phyloP scores from a whole-genome alignment of 345 rosid species.

The Eutrema yunnanense region DNA sequence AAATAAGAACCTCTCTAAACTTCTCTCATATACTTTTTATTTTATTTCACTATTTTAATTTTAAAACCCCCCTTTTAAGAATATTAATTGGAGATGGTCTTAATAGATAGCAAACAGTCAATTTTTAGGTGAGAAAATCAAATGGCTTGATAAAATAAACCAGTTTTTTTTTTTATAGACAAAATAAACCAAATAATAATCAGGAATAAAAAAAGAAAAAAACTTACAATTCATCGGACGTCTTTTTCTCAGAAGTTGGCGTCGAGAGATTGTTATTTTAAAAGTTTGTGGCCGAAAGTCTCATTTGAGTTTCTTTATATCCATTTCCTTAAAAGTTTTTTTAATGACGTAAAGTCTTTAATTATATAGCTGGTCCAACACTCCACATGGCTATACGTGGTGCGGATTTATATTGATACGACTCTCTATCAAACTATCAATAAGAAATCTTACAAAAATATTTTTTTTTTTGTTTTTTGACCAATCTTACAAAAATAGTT shows the following conservation, averaged over 20 bases:
- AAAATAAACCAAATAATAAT: too few relatives aligned
- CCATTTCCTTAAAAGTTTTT: not conserved
- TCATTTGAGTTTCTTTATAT: constrained; percentile 3
- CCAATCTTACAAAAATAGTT: not conserved
- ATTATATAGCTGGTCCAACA: constrained; percentile 9
- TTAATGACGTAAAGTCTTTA: too few relatives aligned
- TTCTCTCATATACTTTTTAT: too few relatives aligned
- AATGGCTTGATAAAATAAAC: not conserved
- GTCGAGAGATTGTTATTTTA: not conserved
- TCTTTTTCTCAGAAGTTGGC: not conserved
- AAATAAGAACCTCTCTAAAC: too few relatives aligned
- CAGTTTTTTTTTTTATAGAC: too few relatives aligned
- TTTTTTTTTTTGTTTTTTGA: too few relatives aligned
- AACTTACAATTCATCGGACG: constrained; percentile 1
- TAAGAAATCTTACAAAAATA: not conserved
- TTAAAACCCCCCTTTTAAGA: too few relatives aligned
- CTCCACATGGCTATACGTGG: constrained; percentile 1
- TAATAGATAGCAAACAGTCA: not conserved
- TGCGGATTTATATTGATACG: not conserved
- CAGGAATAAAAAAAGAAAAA: not conserved
- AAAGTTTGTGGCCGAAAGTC: not conserved
- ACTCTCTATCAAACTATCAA: not conserved
- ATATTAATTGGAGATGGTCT: too few relatives aligned
- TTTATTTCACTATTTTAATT: too few relatives aligned
- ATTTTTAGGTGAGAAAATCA: not conserved